Evolutionary conservation across 495 filamentous ascomycete species (phyloP).

Genomic region (Diplogelasinospora grovesii): DNA sequence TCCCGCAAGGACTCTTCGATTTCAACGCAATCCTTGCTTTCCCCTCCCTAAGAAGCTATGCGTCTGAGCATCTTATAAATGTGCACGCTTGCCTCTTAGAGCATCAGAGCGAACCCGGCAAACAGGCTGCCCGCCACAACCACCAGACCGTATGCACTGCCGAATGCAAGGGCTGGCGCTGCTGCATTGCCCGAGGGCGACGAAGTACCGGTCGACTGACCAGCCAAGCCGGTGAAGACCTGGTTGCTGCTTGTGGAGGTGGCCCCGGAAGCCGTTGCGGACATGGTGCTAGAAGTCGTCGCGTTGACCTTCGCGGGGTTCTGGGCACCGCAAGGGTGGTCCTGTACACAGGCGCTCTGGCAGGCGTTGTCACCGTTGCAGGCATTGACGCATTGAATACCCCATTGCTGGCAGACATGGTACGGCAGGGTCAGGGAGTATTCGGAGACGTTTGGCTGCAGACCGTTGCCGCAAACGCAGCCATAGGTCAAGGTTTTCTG

Average conservation of each 20-base stretch:
- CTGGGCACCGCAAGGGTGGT: conserved; percentile 78
- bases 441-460: conserved; percentile 67
- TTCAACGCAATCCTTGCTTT: too few relatives aligned
- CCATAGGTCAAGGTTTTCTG: conserved; percentile 61
- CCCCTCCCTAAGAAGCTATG: too few relatives aligned
- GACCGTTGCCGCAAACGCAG: conserved; percentile 70
- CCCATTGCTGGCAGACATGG: conserved; percentile 69
- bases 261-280: conserved; percentile 33
- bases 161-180: conserved; percentile 41
- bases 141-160: conserved; percentile 52
- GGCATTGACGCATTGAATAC: conserved; percentile 58
- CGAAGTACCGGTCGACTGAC: conserved; percentile 21
- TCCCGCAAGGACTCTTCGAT: too few relatives aligned
- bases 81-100: conserved; percentile 34
- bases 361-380: conserved; percentile 58
- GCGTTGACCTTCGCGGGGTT: conserved; percentile 56
- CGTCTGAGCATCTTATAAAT: too few relatives aligned
- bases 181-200: conserved; percentile 19
- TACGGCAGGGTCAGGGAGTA: conserved; percentile 84
- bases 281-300: conserved; percentile 43
- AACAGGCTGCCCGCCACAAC: conserved; percentile 52
- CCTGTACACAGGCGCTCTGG: conserved; percentile 53
- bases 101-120: conserved; percentile 56
- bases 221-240: conserved; percentile 46
- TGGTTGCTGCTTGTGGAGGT: conserved; percentile 26